A percentile compares a stretch with the other conserved stretches of the same genome.
Evolutionary conservation across 2,329 filamentous ascomycete genomes (phyloP).

Genomic region (Beauveria sp.): DNA sequence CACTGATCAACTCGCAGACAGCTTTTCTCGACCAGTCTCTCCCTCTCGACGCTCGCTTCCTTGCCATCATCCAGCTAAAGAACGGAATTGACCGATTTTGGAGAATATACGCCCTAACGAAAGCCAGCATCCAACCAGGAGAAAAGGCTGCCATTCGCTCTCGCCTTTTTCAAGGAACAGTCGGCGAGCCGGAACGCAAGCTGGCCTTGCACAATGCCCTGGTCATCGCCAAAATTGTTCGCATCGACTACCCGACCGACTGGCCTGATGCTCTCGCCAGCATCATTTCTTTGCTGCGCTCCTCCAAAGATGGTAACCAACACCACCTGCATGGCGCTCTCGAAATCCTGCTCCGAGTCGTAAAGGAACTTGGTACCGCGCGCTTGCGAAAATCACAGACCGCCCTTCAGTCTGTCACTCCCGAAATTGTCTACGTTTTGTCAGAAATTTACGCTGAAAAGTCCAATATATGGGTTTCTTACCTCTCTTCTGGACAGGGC

Average conservation of each 20-base stretch:
- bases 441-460: slow-evolving; percentile 71
- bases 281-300: slow-evolving; percentile 59
- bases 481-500: slow-evolving; percentile 49
- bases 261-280: slow-evolving; percentile 62
- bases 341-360: slow-evolving; percentile 71
- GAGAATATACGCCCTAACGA: slow-evolving; percentile 52
- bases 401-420: slow-evolving; percentile 68
- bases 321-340: slow-evolving; percentile 65
- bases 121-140: slow-evolving; percentile 61
- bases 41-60: slow-evolving; percentile 71
- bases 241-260: slow-evolving; percentile 81
- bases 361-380: slow-evolving; percentile 84
- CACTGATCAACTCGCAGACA: slow-evolving; percentile 41
- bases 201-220: slow-evolving; percentile 84
- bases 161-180: slow-evolving; percentile 65
- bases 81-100: slow-evolving; percentile 95
- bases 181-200: slow-evolving; percentile 66
- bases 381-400: slow-evolving; percentile 67
- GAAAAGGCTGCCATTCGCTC: slow-evolving; percentile 73
- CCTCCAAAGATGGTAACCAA: slow-evolving; percentile 43
- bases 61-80: slow-evolving; percentile 89
- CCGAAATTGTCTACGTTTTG: slow-evolving; percentile 76
- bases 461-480: slow-evolving; percentile 59
- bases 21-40: slow-evolving; percentile 75
- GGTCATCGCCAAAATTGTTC: slow-evolving; percentile 77